Evolutionary conservation across 2,329 filamentous ascomycete genomes (phyloP).

Genomic region (Exophiala phaeomuriformis): DNA sequence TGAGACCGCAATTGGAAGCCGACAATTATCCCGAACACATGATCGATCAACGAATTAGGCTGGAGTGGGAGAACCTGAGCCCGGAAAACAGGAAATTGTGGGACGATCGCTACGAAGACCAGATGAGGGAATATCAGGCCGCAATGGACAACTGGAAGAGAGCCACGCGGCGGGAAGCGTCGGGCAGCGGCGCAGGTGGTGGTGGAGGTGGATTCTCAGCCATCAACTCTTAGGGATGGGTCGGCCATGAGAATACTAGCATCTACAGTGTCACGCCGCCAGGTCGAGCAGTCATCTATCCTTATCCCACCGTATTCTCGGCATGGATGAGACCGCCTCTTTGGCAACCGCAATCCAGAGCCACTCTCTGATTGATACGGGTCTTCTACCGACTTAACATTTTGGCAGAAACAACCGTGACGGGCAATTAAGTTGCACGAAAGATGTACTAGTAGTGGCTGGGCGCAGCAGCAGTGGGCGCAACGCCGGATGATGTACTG

Average conservation of each 20-base stretch:
- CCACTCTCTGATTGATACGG: no score
- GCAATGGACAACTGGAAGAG: slow-evolving; percentile 25
- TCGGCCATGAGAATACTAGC: background rate
- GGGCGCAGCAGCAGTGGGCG: no score
- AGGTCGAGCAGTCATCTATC: background rate
- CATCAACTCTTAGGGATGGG: slow-evolving; percentile 16
- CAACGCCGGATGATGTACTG: no score
- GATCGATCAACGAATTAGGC: slow-evolving; percentile 22
- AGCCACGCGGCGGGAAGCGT: slow-evolving; percentile 13
- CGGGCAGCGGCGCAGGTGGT: background rate
- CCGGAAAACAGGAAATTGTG: slow-evolving; percentile 24
- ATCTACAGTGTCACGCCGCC: background rate
- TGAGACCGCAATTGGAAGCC: slow-evolving; percentile 25
- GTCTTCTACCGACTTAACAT: no score
- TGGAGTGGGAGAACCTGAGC: slow-evolving; percentile 25
- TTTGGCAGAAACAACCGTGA: no score
- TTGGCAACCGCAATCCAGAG: no score
- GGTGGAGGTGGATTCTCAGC: slow-evolving; percentile 6
- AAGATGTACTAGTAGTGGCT: no score
- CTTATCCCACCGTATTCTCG: background rate
- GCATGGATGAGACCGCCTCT: background rate
- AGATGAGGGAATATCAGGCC: slow-evolving; percentile 25
- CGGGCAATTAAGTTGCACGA: no score
- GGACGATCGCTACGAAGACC: slow-evolving; percentile 26
- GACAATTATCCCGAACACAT: slow-evolving; percentile 22